Base-by-base conservation (phyloP, 2,329 filamentous ascomycete species). In the Raffaelea ambrosiae region DNA sequence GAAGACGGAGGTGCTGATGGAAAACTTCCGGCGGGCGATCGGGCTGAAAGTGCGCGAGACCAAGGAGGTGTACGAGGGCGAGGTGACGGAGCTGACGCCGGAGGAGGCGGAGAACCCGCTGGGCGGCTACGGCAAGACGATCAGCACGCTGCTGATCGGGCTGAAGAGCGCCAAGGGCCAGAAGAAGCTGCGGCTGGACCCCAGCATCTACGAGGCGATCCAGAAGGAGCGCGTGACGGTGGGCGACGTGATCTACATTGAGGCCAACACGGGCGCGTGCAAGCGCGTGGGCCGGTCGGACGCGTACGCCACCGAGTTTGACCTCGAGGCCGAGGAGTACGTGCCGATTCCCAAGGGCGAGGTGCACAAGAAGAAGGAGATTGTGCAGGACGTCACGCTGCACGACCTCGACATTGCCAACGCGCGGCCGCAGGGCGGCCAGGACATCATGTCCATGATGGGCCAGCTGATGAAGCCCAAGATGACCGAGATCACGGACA, bases 371-470 rank as follows among this genome's bases (percentile, higher is more conserved):
- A 97, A 96, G 81, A 98, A 98, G 75, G 93, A 98, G 70, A 95
- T 98, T 58, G 93, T 98, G 33, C 93, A 98, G 66, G 93, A 98
- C 61, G 93, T 98, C 53, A 96, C 93, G 41, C 77, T 98, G 54
- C 93, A 98, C 66, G 93, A 98, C 63, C 74, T 98, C 48, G 93
- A 98, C 62, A 85, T 97, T 53, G 93, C 93, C 55, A 98, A 98
- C 61, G 86, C 93, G 14, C 77, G 91, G 59, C 93, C 93, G 4
- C 89, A 97, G 71, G 93, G 93, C 46, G 93, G 93, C 40, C 93
- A 98, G 73, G 93, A 98, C 66, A 95, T 98, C 56, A 97, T 98
- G 90, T 96, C 90, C 72, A 97, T 98, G 93, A 97, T 98, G 91
- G 93, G 93, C 59, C 93, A 98, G 69, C 72, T 98, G 61, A 96